phyloP scores from a whole-genome alignment of 768 basidiomycete species.

The Termitomyces sp. region DNA sequence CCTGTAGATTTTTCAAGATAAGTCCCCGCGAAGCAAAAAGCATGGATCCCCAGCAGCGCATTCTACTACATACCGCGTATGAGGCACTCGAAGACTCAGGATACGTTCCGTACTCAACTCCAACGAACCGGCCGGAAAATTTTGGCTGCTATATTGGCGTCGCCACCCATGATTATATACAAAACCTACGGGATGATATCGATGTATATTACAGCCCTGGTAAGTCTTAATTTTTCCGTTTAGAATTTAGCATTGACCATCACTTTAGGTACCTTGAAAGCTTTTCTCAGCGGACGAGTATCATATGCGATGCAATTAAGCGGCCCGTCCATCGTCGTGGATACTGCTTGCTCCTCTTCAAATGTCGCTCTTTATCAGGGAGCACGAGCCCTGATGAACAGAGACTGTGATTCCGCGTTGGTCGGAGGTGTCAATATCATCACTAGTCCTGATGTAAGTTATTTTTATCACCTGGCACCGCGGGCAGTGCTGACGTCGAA shows the following conservation, averaged over 20 bases:
- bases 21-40: conserved; percentile 68
- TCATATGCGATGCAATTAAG: conserved; percentile 63
- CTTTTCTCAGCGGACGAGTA: conserved; percentile 55
- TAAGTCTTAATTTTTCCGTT: conserved; percentile 15
- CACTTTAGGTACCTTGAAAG: not conserved
- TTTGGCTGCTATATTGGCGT: conserved; percentile 68
- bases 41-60: conserved; percentile 75
- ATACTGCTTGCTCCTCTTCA: conserved; percentile 75
- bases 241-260: not conserved
- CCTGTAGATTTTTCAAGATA: conserved; percentile 59
- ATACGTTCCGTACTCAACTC: conserved; percentile 56
- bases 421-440: conserved; percentile 75
- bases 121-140: conserved; percentile 42
- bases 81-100: conserved; percentile 69
- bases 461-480: not conserved
- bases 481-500: not conserved
- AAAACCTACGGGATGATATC: conserved; percentile 56
- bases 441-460: conserved; percentile 62
- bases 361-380: conserved; percentile 65
- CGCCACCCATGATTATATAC: conserved; percentile 64
- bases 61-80: conserved; percentile 61
- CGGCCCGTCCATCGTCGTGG: conserved; percentile 67
- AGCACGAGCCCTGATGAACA: conserved; percentile 53
- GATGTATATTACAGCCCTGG: conserved; percentile 73
- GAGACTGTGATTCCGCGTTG: conserved; percentile 63